Evolutionary conservation across 495 filamentous ascomycete species (phyloP).

Genomic region (Emericellopsis terricola): DNA sequence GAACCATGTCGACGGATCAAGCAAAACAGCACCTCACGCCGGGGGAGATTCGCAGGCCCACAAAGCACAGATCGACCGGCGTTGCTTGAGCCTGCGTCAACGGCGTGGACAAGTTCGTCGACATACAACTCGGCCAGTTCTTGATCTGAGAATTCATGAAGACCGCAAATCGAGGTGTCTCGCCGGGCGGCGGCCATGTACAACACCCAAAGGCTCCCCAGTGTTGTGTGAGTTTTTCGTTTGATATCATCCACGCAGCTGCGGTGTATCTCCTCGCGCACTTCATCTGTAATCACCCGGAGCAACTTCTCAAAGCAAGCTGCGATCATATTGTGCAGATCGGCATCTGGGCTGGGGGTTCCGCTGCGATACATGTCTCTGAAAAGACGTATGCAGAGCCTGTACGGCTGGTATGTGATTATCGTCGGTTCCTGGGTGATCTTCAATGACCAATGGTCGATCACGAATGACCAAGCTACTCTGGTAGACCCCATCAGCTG

Average conservation of each 20-base stretch:
- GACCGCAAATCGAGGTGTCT: no score
- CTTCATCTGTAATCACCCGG: no score
- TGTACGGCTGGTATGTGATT: constrained; percentile 19
- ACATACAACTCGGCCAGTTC: constrained; percentile 25
- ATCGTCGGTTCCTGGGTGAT: constrained; percentile 12
- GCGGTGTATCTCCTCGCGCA: constrained; percentile 19
- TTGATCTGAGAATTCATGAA: no score
- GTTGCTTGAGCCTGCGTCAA: constrained; percentile 12
- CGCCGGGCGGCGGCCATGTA: no score
- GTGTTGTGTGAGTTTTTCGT: constrained; percentile 17
- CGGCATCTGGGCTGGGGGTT: no score
- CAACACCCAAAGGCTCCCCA: constrained; percentile 58
- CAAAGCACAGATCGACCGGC: constrained; percentile 21
- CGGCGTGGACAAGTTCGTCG: constrained; percentile 28
- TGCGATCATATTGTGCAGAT: no score
- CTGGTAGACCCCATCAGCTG: constrained; percentile 12
- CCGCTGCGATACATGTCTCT: no score
- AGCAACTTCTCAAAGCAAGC: no score
- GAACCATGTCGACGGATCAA: constrained; percentile 40
- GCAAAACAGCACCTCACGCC: constrained; percentile 36
- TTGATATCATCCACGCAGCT: constrained; percentile 29
- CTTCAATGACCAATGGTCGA: no score
- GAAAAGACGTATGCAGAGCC: constrained; percentile 46
- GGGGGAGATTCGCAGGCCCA: constrained; percentile 22
- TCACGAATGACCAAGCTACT: no score